Percentiles rank a stretch among this genome's conserved stretches.
Conservation (phyloP, 192 early-diverging fungal species). For the Backusella liffmaniae region DNA sequence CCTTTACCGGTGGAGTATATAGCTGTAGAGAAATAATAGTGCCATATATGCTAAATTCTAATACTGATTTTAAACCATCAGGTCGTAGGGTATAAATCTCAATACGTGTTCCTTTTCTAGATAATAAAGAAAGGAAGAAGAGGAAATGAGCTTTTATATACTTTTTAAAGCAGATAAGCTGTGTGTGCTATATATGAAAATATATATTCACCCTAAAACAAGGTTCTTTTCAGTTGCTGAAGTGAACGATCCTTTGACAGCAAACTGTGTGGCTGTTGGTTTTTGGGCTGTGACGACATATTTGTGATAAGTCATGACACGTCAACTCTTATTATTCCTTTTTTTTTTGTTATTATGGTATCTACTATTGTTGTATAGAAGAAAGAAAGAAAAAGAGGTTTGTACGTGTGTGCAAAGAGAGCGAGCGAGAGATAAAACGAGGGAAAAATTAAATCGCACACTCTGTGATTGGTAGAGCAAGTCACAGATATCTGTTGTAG, state of each 20-base stretch:
- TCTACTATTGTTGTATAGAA: neutral
- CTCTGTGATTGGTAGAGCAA: no score
- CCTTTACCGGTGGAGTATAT: conserved; percentile 37
- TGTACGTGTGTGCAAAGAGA: no score
- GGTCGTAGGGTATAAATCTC: conserved; percentile 56
- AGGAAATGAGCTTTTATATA: neutral
- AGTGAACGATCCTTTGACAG: conserved; percentile 70
- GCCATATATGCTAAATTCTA: conserved; percentile 68
- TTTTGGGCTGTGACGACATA: conserved; percentile 86
- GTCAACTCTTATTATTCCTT: neutral
- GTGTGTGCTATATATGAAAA: neutral
- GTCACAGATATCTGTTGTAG: no score
- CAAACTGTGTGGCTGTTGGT: conserved; percentile 68
- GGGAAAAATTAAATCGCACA: no score
- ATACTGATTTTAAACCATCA: conserved; percentile 54
- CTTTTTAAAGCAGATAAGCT: neutral
- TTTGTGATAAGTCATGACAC: conserved; percentile 48
- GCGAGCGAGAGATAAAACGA: no score
- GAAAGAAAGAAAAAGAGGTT: neutral
- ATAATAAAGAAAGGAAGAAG: no score
- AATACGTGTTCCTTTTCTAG: conserved; percentile 59
- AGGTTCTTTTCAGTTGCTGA: conserved; percentile 65
- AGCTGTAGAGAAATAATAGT: conserved; percentile 59
- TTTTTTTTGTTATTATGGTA: neutral
- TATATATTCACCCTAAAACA: conserved; percentile 61